Evolutionary conservation across 2,329 filamentous ascomycete genomes (phyloP), one percentile per base, ranked within the genome.

Genomic region (Herpotrichia juniperi): DNA sequence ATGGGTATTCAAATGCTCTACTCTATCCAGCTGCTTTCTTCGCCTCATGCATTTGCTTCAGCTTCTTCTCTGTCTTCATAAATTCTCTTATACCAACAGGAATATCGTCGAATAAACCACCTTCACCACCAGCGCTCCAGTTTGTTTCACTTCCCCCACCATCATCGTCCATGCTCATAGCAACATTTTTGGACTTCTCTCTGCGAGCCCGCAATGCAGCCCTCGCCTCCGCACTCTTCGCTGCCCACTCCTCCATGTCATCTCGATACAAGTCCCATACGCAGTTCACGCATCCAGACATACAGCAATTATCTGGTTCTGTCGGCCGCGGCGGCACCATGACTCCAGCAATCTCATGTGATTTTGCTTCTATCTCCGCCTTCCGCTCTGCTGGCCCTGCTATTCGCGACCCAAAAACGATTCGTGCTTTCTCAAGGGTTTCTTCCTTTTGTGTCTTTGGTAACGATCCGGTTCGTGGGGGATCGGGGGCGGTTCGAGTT

Each of bases 231-330:
- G 79, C 77, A 30, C 82, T 84, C 52, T 86, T 83, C 12, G 79
- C 77, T 3, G 87, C 88, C 91, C 92, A 97, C 51, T 90, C 89
- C 73, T 97, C 93, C 75, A 97, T 82, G 46, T 97, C 94, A 61
- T 99, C 93, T 8, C 93, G 83, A 74, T 87, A 97, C 47, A 86
- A 81, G 64, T 97, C 93, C 93, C 93, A 97, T 2, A 97, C 94
- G 73, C 94, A 99, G 73, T 97, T 93, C 43, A 96, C 93, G 71
- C 94, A 99, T 2, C 94, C 94, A 68, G 90, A 94, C 94, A 99
- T 99, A 76, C 94, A 99, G 81, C 94, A 99, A 70, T 99, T 97
- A 67, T 97, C 94, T 3, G 94, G 94, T 75, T 99, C 93, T 42
- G 86, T 82, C 1, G 94, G 94, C 42, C 84, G 84, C 0, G 92